A percentile compares a stretch with the other conserved stretches of the same genome.
Evolutionary conservation across 2,329 filamentous ascomycete genomes (phyloP).

Genomic region (Piedraia hortae): DNA sequence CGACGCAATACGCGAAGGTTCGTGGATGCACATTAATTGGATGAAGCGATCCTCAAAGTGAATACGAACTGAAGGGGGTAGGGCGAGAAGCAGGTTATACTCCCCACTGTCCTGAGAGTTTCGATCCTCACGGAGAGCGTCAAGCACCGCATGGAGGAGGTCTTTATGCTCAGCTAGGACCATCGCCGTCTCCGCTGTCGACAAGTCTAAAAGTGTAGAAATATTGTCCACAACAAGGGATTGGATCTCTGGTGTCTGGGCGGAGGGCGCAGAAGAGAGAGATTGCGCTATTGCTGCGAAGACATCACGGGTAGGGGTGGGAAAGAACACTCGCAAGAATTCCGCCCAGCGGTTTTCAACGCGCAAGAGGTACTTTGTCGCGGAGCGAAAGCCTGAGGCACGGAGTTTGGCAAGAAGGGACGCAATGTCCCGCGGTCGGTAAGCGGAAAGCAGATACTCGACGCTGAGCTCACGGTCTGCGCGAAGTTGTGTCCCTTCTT

Average conservation of each 20-base stretch:
- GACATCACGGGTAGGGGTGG: constrained; percentile 42
- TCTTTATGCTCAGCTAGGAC: no score
- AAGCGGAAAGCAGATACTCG: constrained; percentile 80
- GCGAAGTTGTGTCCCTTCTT: constrained; percentile 46
- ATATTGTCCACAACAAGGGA: no score
- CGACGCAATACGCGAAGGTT: constrained; percentile 55
- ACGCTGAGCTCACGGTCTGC: constrained; percentile 94
- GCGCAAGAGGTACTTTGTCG: constrained; percentile 70
- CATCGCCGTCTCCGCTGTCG: no score
- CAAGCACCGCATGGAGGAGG: constrained; percentile 37
- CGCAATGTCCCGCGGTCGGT: constrained; percentile 62
- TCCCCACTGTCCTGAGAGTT: constrained; percentile 43
- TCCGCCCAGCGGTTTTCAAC: constrained; percentile 52
- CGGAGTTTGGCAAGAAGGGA: constrained; percentile 51
- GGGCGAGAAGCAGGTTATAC: constrained; percentile 51
- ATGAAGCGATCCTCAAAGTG: constrained; percentile 62
- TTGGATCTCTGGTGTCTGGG: no score
- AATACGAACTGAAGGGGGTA: constrained; percentile 40
- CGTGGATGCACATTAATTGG: constrained; percentile 67
- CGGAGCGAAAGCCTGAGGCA: constrained; percentile 62
- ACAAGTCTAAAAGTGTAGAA: no score
- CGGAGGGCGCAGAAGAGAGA: constrained; percentile 35
- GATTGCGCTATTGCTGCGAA: constrained; percentile 60
- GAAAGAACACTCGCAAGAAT: constrained; percentile 53
- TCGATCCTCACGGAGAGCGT: constrained; percentile 30